A percentile compares a stretch with the other conserved stretches of the same genome.
Conservation (phyloP, 345 rosid genomes). For the Lumnitzera littorea region DNA sequence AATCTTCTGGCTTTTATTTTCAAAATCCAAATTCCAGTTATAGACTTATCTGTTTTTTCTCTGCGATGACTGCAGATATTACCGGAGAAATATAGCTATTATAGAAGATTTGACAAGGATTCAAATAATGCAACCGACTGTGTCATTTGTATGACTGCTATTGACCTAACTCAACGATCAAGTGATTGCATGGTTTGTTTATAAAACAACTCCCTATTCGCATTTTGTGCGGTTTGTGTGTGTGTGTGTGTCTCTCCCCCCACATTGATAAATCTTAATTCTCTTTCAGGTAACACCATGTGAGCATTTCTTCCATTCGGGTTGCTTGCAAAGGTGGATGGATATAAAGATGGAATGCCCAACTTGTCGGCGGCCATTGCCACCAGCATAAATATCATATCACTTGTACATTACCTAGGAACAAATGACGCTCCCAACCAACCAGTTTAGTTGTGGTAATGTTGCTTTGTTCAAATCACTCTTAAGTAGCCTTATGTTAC, state of each 20-base stretch:
- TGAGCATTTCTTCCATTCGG: constrained; percentile 90
- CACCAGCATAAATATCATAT: constrained; percentile 54
- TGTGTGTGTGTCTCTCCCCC: too few relatives aligned
- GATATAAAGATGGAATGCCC: constrained; percentile 99
- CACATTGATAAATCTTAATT: not conserved
- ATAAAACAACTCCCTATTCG: not conserved
- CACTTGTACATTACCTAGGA: constrained; percentile 16
- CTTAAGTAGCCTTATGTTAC: too few relatives aligned
- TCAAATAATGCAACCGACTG: constrained; percentile 58
- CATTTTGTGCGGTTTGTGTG: constrained; percentile 1
- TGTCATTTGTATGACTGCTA: constrained; percentile 90
- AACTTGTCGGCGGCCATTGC: constrained; percentile 89
- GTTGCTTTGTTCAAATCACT: not conserved
- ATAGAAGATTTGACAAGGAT: constrained; percentile 54
- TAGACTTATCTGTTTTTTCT: not conserved
- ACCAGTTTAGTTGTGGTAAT: constrained; percentile 4
- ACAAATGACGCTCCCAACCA: not conserved
- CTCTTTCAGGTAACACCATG: constrained; percentile 82
- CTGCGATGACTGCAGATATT: constrained; percentile 48
- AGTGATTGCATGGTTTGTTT: constrained; percentile 73
- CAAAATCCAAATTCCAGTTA: not conserved
- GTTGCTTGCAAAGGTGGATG: constrained; percentile 98
- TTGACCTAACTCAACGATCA: constrained; percentile 55
- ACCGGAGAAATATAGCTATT: constrained; percentile 92
- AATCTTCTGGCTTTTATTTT: not conserved